phyloP scores from a whole-genome alignment of 805 yeast genomes.

The Kuraishia molischiana region DNA sequence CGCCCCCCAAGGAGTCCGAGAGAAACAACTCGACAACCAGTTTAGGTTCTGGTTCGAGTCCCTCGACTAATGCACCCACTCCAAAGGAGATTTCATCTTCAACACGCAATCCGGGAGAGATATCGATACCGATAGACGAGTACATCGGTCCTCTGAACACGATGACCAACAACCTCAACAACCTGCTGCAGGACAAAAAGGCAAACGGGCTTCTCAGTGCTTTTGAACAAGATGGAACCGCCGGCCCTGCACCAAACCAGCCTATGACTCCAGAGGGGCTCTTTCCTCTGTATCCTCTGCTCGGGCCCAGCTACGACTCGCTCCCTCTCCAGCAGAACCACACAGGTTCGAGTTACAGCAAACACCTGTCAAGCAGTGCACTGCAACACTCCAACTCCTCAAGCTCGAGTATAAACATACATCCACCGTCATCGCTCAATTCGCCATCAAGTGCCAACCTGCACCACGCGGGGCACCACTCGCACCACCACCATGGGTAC shows the following conservation, averaged over 20 bases:
- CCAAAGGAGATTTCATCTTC: constrained; percentile 6
- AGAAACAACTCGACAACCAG: neutral
- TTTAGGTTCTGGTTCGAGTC: neutral
- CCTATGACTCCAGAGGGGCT: constrained; percentile 1
- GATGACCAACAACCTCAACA: constrained; percentile 22
- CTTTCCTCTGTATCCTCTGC: constrained; percentile 21
- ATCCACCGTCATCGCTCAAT: neutral
- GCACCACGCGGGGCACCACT: constrained; percentile 7
- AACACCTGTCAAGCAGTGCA: neutral
- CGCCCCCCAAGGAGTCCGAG: neutral
- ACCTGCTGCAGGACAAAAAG: constrained; percentile 8
- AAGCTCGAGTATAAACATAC: neutral
- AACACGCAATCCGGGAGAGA: constrained; percentile 20
- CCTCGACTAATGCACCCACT: neutral
- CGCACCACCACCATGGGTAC: constrained; percentile 7
- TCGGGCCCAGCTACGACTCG: constrained; percentile 16
- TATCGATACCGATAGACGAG: constrained; percentile 22
- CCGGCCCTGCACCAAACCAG: neutral
- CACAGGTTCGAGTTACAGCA: neutral
- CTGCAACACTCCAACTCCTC: neutral
- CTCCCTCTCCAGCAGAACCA: constrained; percentile 2
- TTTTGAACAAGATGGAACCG: constrained; percentile 4
- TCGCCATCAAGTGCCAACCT: neutral
- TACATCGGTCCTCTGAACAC: constrained; percentile 25
- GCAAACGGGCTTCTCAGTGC: constrained; percentile 19